Evolutionary conservation across 2,329 filamentous ascomycete genomes (phyloP).

Genomic region (Polytolypa hystricis): DNA sequence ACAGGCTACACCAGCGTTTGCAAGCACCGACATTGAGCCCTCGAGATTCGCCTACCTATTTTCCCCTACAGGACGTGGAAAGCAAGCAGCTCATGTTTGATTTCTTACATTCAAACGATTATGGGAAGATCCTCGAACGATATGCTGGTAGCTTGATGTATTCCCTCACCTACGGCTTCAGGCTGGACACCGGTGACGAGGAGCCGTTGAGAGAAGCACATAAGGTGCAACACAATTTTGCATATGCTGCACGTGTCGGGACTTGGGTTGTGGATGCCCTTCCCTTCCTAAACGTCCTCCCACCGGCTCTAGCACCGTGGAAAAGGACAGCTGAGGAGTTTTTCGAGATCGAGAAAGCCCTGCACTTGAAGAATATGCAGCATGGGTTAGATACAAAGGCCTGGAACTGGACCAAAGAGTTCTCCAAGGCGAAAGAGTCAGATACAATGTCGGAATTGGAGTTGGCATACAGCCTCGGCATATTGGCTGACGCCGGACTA

Average conservation of each 20-base stretch:
- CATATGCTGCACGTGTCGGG: constrained; percentile 34
- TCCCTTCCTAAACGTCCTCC: constrained; percentile 32
- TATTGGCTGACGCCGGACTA: constrained; percentile 22
- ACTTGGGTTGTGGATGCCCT: constrained; percentile 36
- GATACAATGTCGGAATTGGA: background rate
- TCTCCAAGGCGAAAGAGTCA: background rate
- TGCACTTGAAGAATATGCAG: constrained; percentile 12
- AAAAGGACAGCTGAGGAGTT: constrained; percentile 18
- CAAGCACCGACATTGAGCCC: constrained; percentile 36
- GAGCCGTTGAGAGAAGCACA: constrained; percentile 34
- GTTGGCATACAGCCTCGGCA: background rate
- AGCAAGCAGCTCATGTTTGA: constrained; percentile 35
- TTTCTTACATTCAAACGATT: constrained; percentile 30
- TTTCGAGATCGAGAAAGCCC: constrained; percentile 8
- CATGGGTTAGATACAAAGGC: constrained; percentile 6
- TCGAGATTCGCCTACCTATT: constrained; percentile 35
- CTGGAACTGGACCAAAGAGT: constrained; percentile 17
- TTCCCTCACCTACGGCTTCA: constrained; percentile 41
- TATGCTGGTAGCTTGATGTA: constrained; percentile 42
- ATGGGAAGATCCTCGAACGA: constrained; percentile 37
- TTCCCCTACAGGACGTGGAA: constrained; percentile 40
- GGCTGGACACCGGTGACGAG: constrained; percentile 31
- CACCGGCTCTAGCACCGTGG: constrained; percentile 34
- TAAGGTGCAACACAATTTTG: constrained; percentile 38
- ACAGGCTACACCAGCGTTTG: constrained; percentile 34